Evolutionary conservation across 192 early-diverging fungal genomes (phyloP).

Genomic region (Helicostylum pulchrum): DNA sequence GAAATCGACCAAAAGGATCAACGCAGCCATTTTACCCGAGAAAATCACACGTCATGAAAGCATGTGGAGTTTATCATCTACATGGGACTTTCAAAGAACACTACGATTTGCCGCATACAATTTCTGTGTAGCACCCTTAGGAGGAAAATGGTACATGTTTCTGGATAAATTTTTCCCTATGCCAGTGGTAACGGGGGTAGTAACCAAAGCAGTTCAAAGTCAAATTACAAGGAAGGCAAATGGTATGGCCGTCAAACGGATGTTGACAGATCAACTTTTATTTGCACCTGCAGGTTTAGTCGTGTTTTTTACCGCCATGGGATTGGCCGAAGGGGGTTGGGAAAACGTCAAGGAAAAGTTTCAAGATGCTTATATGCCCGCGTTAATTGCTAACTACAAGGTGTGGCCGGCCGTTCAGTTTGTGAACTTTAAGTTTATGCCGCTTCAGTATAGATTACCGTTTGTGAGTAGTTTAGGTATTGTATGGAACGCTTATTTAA

Average conservation of each 20-base stretch:
- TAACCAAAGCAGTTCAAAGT: conserved; percentile 8
- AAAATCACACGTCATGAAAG: conserved; percentile 14
- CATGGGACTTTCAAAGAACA: conserved; percentile 46
- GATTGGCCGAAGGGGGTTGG: conserved; percentile 51
- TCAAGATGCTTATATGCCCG: conserved; percentile 52
- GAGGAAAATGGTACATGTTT: conserved; percentile 66
- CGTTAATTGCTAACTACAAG: conserved; percentile 66
- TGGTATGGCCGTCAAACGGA: conserved; percentile 47
- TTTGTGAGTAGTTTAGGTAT: conserved; percentile 69
- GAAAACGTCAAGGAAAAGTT: conserved; percentile 57
- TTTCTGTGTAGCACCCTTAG: conserved; percentile 62
- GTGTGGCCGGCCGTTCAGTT: conserved; percentile 74
- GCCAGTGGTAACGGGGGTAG: not conserved
- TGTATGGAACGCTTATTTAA: conserved; percentile 75
- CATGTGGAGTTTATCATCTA: conserved; percentile 2
- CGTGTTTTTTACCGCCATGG: conserved; percentile 63
- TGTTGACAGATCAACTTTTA: conserved; percentile 55
- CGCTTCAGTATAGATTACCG: conserved; percentile 61
- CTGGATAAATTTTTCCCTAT: conserved; percentile 65
- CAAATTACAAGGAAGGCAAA: not conserved
- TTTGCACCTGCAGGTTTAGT: conserved; percentile 71
- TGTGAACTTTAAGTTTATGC: conserved; percentile 71
- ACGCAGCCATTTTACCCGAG: not conserved
- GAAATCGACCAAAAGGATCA: conserved; percentile 18
- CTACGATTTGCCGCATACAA: conserved; percentile 66